These are phyloP conservation scores for Casuarina cunninghamiana DNA, from an alignment of 306 rosid genomes.

Conservation along the genomic window DNA sequence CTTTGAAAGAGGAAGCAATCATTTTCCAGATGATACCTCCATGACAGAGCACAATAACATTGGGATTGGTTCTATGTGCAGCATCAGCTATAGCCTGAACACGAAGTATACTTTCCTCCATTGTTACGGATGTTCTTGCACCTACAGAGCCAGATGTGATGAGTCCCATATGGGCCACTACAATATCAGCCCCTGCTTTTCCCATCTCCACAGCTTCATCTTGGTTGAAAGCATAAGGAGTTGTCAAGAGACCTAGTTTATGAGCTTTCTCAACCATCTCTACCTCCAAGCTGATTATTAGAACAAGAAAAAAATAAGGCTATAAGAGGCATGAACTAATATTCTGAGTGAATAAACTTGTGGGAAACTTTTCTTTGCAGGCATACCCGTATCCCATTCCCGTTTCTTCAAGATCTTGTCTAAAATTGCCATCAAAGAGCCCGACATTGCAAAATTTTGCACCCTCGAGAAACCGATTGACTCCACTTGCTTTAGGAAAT, in stretches of 20 bases:
- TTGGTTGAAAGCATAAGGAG: slow-evolving; percentile 85
- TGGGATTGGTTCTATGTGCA: slow-evolving; percentile 65
- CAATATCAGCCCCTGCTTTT: slow-evolving; percentile 79
- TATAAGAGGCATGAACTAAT: slow-evolving; percentile 8
- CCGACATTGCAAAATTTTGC: slow-evolving; percentile 97
- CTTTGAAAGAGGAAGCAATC: slow-evolving; percentile 3
- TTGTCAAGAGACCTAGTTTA: slow-evolving; percentile 86
- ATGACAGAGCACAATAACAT: slow-evolving; percentile 75
- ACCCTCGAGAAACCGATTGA: slow-evolving; percentile 87
- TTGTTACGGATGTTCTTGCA: slow-evolving; percentile 75
- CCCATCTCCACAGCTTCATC: slow-evolving; percentile 82
- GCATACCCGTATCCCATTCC: slow-evolving; percentile 94
- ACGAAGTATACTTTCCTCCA: slow-evolving; percentile 72
- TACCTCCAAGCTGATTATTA: slow-evolving; percentile 73
- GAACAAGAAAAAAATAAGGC: slow-evolving; percentile 17
- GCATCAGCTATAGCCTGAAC: slow-evolving; percentile 92
- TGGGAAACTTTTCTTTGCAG: slow-evolving; percentile 5
- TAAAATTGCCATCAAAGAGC: slow-evolving; percentile 83
- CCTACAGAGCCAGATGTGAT: slow-evolving; percentile 90
- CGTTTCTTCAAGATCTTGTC: slow-evolving; percentile 95
- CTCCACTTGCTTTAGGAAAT: slow-evolving; percentile 86
- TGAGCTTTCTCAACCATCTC: slow-evolving; percentile 88
- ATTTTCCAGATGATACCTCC: slow-evolving; percentile 58
- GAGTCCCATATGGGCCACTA: slow-evolving; percentile 96
- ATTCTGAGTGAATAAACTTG: neutral